Percentiles rank a stretch among this genome's conserved stretches.
These are phyloP conservation scores for Naganishia vishniacii DNA, from an alignment of 768 basidiomycete species.

Conservation along the genomic window DNA sequence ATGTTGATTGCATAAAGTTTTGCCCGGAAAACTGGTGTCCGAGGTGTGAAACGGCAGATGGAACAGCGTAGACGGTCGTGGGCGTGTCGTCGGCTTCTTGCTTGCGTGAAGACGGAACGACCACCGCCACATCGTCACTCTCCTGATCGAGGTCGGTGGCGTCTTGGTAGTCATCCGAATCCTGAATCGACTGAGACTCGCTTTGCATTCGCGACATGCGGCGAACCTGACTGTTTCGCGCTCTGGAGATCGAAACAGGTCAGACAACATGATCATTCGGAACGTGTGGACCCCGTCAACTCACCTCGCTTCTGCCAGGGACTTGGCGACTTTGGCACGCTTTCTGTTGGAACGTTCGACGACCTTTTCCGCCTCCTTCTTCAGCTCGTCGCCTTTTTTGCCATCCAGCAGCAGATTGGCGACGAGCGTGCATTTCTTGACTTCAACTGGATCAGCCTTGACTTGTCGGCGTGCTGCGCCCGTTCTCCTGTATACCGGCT, in stretches of 20 bases:
- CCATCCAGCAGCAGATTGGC: conserved; percentile 41
- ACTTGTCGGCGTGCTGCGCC: conserved; percentile 43
- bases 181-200: conserved; percentile 9
- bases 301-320: conserved; percentile 10
- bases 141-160: conserved; percentile 4
- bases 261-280: not conserved
- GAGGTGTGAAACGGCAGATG: not conserved
- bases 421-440: conserved; percentile 40
- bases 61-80: not conserved
- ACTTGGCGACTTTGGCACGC: conserved; percentile 21
- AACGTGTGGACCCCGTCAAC: not conserved
- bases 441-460: conserved; percentile 44
- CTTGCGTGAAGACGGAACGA: not conserved
- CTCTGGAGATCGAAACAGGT: not conserved
- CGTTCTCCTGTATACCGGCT: conserved; percentile 44
- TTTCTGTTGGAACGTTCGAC: conserved; percentile 35
- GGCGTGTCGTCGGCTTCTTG: not conserved
- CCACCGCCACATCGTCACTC: not conserved
- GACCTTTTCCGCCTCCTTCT: conserved; percentile 29
- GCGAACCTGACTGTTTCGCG: conserved; percentile 6
- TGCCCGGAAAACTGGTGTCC: not conserved
- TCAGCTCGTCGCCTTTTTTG: conserved; percentile 38
- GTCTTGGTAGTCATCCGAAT: not conserved
- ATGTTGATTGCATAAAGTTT: conserved; percentile 9
- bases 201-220: conserved; percentile 10